Evolutionary conservation across 805 yeast species (phyloP), one percentile per base, ranked within the genome.

Genomic region (Hanseniaspora osmophila): DNA sequence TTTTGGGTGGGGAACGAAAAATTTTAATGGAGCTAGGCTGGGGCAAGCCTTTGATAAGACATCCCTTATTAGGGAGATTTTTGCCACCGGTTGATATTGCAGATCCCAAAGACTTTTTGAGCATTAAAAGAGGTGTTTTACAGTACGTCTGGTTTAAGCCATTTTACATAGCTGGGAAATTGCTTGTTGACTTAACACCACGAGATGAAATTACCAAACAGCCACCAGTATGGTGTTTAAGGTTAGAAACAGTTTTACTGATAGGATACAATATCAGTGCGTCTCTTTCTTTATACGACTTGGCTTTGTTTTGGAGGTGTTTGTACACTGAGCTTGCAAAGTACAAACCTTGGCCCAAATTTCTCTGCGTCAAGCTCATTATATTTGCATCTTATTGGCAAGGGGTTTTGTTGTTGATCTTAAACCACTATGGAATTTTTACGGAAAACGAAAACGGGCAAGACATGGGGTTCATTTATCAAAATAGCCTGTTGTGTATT

Each of bases 341-440:
- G 1, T 88, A 80, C 65, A 74, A 84, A 45, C 97, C 97, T 2
- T 78, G 92, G 74, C 87, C 94, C 10, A 88, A 88, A 63, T 92
- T 92, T 60, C 60, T 92, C 37, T 87, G 96, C 64, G 95, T 92
- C 41, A 92, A 92, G 58, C 70, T 87, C 51, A 86, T 92, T 45
- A 88, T 92, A 42, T 92, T 92, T 69, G 97, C 96, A 19, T 84
- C 95, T n/a, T 92, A 87, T 60, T 92, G 99, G 99, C 98, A 92
- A 59, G 86, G 94, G 0, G 64, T 82, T 9, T 51, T 78, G 1
- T 64, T 84, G 40, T 75, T 77, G 4, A 56, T 76, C 1, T 54
- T 81, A 40, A 66, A 72, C 63, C 66, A 70, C 56, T 52, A 71
- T 54, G 72, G 78, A 45, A 52, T 75, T 49, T 48, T 60, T 38